These are phyloP conservation scores for Rosa chinensis DNA, from an alignment of 306 rosid genomes.

Conservation along the genomic window DNA sequence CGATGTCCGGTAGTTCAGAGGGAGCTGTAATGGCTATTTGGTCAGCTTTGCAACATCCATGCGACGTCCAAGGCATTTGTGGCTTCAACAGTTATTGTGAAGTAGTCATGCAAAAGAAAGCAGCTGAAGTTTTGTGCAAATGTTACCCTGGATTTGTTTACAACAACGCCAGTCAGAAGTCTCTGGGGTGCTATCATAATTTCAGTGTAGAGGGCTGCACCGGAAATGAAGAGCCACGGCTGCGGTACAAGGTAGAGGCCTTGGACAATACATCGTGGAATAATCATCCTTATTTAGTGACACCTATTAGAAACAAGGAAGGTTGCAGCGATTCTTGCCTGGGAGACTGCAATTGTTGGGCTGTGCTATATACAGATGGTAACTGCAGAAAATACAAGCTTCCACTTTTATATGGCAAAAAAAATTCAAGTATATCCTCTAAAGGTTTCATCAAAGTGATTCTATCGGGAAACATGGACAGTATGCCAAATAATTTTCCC, in stretches of 20 bases:
- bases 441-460: neutral
- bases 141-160: slow-evolving; percentile 23
- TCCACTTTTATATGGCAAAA: slow-evolving; percentile 10
- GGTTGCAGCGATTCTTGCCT: slow-evolving; percentile 8
- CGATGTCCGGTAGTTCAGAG: neutral
- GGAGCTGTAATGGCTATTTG: neutral
- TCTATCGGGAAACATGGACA: neutral
- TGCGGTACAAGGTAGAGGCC: neutral
- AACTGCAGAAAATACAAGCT: slow-evolving; percentile 10
- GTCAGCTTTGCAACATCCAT: neutral
- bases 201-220: neutral
- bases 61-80: slow-evolving; percentile 8
- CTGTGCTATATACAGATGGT: neutral
- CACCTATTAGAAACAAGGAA: neutral
- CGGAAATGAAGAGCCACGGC: neutral
- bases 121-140: neutral
- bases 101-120: neutral
- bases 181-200: slow-evolving; percentile 3
- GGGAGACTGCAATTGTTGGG: slow-evolving; percentile 20
- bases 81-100: slow-evolving; percentile 25
- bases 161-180: neutral
- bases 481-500: neutral
- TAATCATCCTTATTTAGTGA: neutral
- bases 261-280: neutral
- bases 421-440: neutral